A percentile compares a stretch with the other conserved stretches of the same genome.
These are phyloP conservation scores for Zygnema circumcarinatum DNA, from an alignment of 139 green algal genomes.

Conservation along the genomic window DNA sequence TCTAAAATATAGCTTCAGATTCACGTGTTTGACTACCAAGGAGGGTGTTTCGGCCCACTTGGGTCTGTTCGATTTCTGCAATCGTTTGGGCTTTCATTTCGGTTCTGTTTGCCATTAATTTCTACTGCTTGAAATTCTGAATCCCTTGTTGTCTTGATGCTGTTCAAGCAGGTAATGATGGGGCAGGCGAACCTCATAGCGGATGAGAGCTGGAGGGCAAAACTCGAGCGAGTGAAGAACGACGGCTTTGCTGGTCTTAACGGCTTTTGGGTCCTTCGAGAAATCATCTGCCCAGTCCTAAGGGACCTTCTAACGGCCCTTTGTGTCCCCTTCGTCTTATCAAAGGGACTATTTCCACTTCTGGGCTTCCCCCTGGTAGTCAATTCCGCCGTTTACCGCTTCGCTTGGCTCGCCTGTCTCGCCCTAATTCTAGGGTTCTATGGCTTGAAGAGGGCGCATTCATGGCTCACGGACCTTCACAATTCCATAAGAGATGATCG, in stretches of 20 bases:
- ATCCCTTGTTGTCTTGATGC: not conserved
- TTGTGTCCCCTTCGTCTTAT: conserved; percentile 49
- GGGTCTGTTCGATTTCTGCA: no score
- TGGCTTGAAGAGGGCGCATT: not conserved
- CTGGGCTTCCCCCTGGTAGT: conserved; percentile 17
- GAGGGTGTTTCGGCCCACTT: no score
- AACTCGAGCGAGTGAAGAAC: conserved; percentile 40
- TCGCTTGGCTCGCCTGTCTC: conserved; percentile 35
- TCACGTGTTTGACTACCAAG: no score
- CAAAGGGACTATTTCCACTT: conserved; percentile 41
- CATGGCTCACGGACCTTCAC: conserved; percentile 34
- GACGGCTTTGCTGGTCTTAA: conserved; percentile 35
- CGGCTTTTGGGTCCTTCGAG: not conserved
- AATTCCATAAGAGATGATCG: conserved; percentile 54
- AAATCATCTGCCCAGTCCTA: conserved; percentile 59
- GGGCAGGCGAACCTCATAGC: conserved; percentile 14
- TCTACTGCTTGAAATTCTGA: no score
- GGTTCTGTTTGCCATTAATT: no score
- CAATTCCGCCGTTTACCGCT: conserved; percentile 23
- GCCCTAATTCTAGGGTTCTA: conserved; percentile 20
- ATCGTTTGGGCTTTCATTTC: no score
- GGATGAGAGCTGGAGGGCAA: conserved; percentile 26
- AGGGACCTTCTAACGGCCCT: conserved; percentile 49
- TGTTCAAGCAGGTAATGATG: conserved; percentile 20
- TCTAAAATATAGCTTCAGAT: no score